Percentiles rank a stretch among this genome's conserved stretches.
Evolutionary conservation across 495 filamentous ascomycete species (phyloP).

Genomic region (Podospora australis): DNA sequence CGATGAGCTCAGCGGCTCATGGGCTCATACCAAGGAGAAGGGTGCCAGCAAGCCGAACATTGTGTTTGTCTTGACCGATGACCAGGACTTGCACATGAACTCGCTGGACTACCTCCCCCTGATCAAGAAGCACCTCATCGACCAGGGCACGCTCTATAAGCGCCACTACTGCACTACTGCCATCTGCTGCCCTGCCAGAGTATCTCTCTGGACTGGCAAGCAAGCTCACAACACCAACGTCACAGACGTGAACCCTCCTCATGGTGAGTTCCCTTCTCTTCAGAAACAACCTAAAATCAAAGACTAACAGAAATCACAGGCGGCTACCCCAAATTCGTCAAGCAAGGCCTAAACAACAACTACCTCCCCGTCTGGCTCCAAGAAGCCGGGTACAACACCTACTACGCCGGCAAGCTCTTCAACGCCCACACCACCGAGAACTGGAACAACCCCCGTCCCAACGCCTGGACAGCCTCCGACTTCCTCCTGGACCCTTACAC

Average conservation of each 20-base stretch:
- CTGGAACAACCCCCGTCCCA: constrained; percentile 50
- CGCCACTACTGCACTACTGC: constrained; percentile 59
- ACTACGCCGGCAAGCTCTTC: constrained; percentile 68
- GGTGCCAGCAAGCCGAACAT: constrained; percentile 43
- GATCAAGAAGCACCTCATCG: constrained; percentile 43
- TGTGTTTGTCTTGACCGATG: constrained; percentile 60
- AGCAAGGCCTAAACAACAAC: constrained; percentile 57
- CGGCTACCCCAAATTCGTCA: constrained; percentile 64
- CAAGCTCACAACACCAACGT: constrained; percentile 71
- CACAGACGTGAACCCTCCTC: constrained; percentile 59
- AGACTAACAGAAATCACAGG: constrained; percentile 30
- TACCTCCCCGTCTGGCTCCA: constrained; percentile 68
- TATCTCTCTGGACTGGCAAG: constrained; percentile 59
- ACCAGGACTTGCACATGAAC: constrained; percentile 57
- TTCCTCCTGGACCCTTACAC: constrained; percentile 68
- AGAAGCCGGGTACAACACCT: constrained; percentile 62
- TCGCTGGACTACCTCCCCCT: constrained; percentile 54
- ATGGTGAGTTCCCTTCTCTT: constrained; percentile 33
- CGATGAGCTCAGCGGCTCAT: background rate
- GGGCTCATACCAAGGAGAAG: background rate
- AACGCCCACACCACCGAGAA: constrained; percentile 56
- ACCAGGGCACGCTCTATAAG: constrained; percentile 49
- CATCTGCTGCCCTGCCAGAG: constrained; percentile 59
- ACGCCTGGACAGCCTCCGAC: constrained; percentile 54
- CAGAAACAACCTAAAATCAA: background rate